Evolutionary conservation across 257 asterid species (phyloP).

Genomic region (Solanum habrochaites): DNA sequence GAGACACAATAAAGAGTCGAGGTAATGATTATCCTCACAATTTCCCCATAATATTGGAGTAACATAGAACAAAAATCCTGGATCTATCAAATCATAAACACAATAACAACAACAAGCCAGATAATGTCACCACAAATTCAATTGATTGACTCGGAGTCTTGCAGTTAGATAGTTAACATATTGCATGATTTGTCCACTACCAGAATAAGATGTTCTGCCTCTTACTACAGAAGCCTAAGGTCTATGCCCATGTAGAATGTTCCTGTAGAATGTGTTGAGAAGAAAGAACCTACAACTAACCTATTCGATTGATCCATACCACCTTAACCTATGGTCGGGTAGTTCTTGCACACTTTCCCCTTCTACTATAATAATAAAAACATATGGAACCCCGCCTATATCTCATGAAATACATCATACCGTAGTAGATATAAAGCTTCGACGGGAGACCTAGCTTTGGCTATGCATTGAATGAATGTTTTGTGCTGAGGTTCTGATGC

Average conservation of each 20-base stretch:
- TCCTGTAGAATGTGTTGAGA: background rate
- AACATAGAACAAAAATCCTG: too few species aligned
- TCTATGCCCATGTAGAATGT: background rate
- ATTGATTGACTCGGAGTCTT: background rate
- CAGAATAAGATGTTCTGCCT: background rate
- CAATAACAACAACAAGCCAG: too few species aligned
- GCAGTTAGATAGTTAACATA: background rate
- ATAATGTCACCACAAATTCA: background rate
- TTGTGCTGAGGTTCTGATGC: background rate
- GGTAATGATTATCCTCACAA: too few species aligned
- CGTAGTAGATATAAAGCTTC: accelerated
- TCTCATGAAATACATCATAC: background rate
- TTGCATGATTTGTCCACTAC: background rate
- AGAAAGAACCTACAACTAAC: background rate
- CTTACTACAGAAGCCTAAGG: accelerated
- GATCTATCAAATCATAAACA: too few species aligned
- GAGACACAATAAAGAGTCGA: background rate
- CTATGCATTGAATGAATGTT: background rate
- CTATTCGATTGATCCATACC: background rate
- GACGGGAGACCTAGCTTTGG: background rate
- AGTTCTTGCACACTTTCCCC: background rate
- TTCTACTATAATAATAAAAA: too few species aligned
- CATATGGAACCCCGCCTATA: background rate
- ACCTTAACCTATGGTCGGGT: background rate
- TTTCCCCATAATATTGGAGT: too few species aligned